A percentile compares a stretch with the other conserved stretches of the same genome.
phyloP scores from a whole-genome alignment of 2,329 filamentous ascomycete species.

The Rhynchosporium graminicola region DNA sequence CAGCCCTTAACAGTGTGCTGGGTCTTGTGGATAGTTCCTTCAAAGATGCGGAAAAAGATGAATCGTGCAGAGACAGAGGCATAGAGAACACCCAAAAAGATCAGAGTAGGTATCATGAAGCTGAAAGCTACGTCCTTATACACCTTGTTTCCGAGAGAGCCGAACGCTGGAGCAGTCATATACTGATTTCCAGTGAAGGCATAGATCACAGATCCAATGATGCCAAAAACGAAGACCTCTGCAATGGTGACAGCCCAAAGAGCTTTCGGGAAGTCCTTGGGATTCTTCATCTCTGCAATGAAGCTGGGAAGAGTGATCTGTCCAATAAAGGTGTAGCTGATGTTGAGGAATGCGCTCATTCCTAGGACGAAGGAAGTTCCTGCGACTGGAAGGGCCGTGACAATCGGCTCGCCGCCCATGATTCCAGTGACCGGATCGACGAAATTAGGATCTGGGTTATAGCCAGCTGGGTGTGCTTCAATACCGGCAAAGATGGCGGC shows the following conservation, averaged over 20 bases:
- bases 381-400: conserved; percentile 64
- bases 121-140: conserved; percentile 90
- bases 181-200: conserved; percentile 89
- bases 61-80: conserved; percentile 88
- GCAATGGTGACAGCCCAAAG: conserved; percentile 88
- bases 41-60: conserved; percentile 87
- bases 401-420: conserved; percentile 60
- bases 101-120: conserved; percentile 93
- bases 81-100: conserved; percentile 89
- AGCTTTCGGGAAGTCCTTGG: conserved; percentile 86
- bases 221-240: conserved; percentile 81
- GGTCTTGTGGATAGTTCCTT: conserved; percentile 74
- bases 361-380: conserved; percentile 79
- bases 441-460: conserved; percentile 51
- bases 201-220: conserved; percentile 80
- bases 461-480: conserved; percentile 71
- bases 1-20: conserved; percentile 82
- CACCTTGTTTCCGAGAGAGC: conserved; percentile 69
- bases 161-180: conserved; percentile 84
- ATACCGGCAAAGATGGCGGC: conserved; percentile 81
- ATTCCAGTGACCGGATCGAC: conserved; percentile 33
- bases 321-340: conserved; percentile 93
- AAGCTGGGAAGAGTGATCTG: conserved; percentile 94
- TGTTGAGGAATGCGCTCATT: conserved; percentile 90
- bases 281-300: conserved; percentile 87